Base-by-base conservation (phyloP, 768 basidiomycete species). In the Leucocoprinus sp. region DNA sequence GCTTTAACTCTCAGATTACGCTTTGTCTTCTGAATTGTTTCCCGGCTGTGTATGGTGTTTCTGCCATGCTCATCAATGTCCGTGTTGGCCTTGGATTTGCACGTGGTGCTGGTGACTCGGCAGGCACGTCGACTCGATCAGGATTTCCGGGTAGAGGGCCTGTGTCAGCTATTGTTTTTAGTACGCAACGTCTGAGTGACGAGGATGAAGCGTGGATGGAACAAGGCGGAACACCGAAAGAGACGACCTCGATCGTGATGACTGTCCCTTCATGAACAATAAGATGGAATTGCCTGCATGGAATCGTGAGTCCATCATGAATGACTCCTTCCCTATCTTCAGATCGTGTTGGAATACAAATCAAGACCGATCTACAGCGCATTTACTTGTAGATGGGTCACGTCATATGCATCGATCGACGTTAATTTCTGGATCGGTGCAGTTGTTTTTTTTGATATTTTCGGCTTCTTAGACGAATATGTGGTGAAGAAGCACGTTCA, bases 41-140 rank as follows among this genome's bases (percentile, higher is more conserved):
- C 6, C 49, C 49, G 3, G 36, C 42, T 15, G 29, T 44, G 5
- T 38, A 28, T 23, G 49, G 49, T 12, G 34, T 50, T 17, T 22
- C 43, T 9, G 24, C 34, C 21, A 50, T 43, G 49, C 42, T 50
- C 17, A 50, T 50, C 15, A 50, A 50, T 28, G 43, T 50, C 18
- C 42, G 49, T 4, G 43, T 50, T 14, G 43, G 43, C 18, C 37
- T 50, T 22, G 46, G 31, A 2, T 34, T 29, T 23, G 38, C 51
- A 29, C 27, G 40, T 27, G 40, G 28, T 29, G 26, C 27, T 5
- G 40, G 40, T 19, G 40, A 27, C 15, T 7, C 8, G 17, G 40
- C 12, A 22, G 22, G 27, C 27, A 28, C 27, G 27, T 5, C 5
- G 27, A 6, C 27, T 28, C 27, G 27, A 12, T 28, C 27, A 5